Evolutionary conservation across 208 protist species (phyloP).

Genomic region (Novymonas esmeraldas): DNA sequence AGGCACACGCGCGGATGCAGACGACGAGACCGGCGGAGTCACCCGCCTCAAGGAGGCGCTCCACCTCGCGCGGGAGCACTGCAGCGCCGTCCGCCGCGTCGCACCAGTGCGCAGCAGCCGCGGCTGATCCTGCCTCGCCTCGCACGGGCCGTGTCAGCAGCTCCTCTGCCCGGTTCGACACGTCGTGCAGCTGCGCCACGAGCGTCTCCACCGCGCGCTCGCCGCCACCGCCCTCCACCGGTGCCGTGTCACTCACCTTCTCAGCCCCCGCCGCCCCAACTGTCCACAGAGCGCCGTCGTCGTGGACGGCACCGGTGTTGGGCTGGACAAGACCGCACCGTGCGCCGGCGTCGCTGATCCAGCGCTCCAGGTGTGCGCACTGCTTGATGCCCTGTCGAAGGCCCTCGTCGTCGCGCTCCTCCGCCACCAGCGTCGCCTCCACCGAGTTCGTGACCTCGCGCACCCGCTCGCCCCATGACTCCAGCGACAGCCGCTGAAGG

Average conservation of each 20-base stretch:
- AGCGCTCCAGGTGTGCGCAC: slow-evolving; percentile 29
- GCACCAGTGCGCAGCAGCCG: no score
- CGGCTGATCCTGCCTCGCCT: no score
- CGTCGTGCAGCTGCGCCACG: no score
- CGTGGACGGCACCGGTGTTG: no score
- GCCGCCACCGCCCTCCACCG: no score
- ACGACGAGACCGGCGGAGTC: slow-evolving; percentile 27
- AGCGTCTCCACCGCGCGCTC: no score
- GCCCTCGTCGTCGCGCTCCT: slow-evolving; percentile 11
- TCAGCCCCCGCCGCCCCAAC: no score
- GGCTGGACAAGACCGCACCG: slow-evolving; percentile 6
- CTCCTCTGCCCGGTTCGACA: no score
- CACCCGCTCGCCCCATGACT: slow-evolving; percentile 17
- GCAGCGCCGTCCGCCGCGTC: no score
- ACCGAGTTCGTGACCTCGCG: slow-evolving; percentile 11
- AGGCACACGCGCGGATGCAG: slow-evolving; percentile 31
- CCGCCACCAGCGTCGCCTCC: slow-evolving; percentile 7
- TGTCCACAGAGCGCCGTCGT: no score
- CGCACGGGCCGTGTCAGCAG: no score
- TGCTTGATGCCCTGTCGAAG: slow-evolving; percentile 25
- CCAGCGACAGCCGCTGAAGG: slow-evolving; percentile 11
- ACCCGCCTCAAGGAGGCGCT: slow-evolving; percentile 16
- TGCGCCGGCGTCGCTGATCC: slow-evolving; percentile 12
- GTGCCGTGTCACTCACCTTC: no score
- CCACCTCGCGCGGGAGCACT: slow-evolving; percentile 38